Evolutionary conservation across 2,329 filamentous ascomycete species (phyloP), one percentile per base, ranked within the genome.

Genomic region (Calonectria pteridis): DNA sequence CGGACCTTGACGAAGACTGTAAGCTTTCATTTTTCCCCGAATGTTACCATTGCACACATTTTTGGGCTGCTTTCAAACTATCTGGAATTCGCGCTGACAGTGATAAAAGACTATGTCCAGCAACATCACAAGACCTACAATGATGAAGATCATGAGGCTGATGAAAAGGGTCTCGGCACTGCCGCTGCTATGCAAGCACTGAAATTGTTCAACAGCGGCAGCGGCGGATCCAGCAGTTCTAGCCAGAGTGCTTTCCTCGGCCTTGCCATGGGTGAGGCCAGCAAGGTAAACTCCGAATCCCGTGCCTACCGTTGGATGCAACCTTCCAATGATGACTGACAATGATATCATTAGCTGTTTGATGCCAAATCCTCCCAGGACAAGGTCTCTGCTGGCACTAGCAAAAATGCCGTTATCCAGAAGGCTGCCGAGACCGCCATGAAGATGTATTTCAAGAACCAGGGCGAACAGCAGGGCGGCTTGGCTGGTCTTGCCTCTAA

Each of bases 361-460:
- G 91, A 93, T 77, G 85, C 87, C 82, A 90, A 92, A 83, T 83
- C 87, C 35, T 84, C 87, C 13, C 84, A 89, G 77, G 90, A 90
- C 78, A 88, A 89, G 77, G 86, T 91, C 26, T 82, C 86, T 4
- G 84, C 88, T 29, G 88, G 89, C 31, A 90, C 93, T 6, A 94
- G 91, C 85, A 98, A 98, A 90, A 92, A 98, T 85, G 92, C 92
- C 62, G 95, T 92, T 64, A 87, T 98, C 59, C 92, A 94, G 82
- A 88, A 92, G 83, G 96, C 96, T 4, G 95, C 92, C 2, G 93
- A 98, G 88, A 93, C 94, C 90, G 96, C 95, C 3, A 84, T 98
- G 79, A 95, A 98, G 90, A 94, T 98, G 91, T 98, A 96, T 84
- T 86, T 97, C 87, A 96, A 98, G 90, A 92, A 90, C 79, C 89